Evolutionary conservation across 352 stramenopile genomes (phyloP).

Genomic region (Pythium aristosporum): DNA sequence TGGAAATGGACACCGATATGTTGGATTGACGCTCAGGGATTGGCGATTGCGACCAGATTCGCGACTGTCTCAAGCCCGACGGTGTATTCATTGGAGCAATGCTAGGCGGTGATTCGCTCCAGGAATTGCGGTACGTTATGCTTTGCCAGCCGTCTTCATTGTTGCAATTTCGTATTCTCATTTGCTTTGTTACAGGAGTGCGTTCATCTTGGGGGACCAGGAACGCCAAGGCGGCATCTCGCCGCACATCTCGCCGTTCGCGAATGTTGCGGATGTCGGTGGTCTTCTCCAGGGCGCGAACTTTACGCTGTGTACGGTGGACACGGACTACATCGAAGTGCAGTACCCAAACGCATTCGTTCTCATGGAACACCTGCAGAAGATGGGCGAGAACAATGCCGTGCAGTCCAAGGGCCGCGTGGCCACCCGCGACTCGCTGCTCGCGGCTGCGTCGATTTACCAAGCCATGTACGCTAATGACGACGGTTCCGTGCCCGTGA

Average conservation of each 20-base stretch:
- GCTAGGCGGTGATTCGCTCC: slow-evolving; percentile 93
- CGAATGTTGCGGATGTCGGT: slow-evolving; percentile 94
- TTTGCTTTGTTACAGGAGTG: slow-evolving; percentile 46
- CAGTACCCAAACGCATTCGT: slow-evolving; percentile 94
- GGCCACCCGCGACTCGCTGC: slow-evolving; percentile 90
- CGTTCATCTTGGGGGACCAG: slow-evolving; percentile 94
- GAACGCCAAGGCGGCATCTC: slow-evolving; percentile 94
- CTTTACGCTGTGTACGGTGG: slow-evolving; percentile 95
- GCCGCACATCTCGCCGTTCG: slow-evolving; percentile 94
- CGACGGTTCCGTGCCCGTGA: slow-evolving; percentile 91
- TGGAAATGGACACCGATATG: not conserved
- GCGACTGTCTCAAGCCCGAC: slow-evolving; percentile 93
- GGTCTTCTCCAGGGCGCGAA: slow-evolving; percentile 90
- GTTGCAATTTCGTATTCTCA: not conserved
- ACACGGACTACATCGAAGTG: slow-evolving; percentile 95
- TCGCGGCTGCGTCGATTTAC: slow-evolving; percentile 94
- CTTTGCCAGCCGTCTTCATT: not conserved
- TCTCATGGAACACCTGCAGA: slow-evolving; percentile 94
- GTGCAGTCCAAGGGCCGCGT: slow-evolving; percentile 54
- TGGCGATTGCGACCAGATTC: slow-evolving; percentile 36
- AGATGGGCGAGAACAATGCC: slow-evolving; percentile 97
- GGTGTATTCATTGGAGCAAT: slow-evolving; percentile 96
- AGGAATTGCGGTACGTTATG: slow-evolving; percentile 87
- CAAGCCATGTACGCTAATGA: slow-evolving; percentile 90
- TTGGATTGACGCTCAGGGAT: not conserved